Conservation (phyloP, 768 basidiomycete genomes). For the Coprinopsis strossmayeri region DNA sequence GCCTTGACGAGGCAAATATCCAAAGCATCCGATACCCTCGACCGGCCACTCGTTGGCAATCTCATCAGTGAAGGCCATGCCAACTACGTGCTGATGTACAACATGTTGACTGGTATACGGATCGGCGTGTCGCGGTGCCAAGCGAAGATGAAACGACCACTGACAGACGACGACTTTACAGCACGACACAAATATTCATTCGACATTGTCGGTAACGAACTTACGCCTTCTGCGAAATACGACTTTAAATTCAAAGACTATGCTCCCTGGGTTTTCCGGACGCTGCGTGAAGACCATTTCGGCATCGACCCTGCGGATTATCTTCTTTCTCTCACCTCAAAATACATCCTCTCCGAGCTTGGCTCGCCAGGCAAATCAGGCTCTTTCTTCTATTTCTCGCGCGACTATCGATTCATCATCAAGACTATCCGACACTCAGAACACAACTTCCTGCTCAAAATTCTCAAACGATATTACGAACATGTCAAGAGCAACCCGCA, state of each 20-base stretch:
- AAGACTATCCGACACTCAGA: constrained; percentile 95
- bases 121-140: constrained; percentile 94
- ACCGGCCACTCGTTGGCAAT: constrained; percentile 81
- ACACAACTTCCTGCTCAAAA: constrained; percentile 85
- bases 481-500: constrained; percentile 91
- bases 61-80: constrained; percentile 97
- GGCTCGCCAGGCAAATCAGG: constrained; percentile 98
- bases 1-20: constrained; percentile 34
- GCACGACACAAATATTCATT: constrained; percentile 94
- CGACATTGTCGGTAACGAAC: constrained; percentile 96
- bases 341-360: constrained; percentile 96
- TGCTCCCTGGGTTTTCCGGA: constrained; percentile 96
- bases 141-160: constrained; percentile 83
- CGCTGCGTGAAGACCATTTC: constrained; percentile 90
- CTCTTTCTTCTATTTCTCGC: constrained; percentile 98
- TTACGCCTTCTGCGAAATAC: constrained; percentile 96
- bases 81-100: constrained; percentile 99
- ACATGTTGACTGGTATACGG: constrained; percentile 98
- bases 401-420: constrained; percentile 99
- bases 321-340: constrained; percentile 90
- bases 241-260: constrained; percentile 99
- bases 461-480: constrained; percentile 77
- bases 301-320: constrained; percentile 97
- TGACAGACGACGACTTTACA: constrained; percentile 82
- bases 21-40: constrained; percentile 21